Percentiles rank a stretch among this genome's conserved stretches.
Evolutionary conservation across 345 rosid species (phyloP).

Genomic region (Syzygium jambos): DNA sequence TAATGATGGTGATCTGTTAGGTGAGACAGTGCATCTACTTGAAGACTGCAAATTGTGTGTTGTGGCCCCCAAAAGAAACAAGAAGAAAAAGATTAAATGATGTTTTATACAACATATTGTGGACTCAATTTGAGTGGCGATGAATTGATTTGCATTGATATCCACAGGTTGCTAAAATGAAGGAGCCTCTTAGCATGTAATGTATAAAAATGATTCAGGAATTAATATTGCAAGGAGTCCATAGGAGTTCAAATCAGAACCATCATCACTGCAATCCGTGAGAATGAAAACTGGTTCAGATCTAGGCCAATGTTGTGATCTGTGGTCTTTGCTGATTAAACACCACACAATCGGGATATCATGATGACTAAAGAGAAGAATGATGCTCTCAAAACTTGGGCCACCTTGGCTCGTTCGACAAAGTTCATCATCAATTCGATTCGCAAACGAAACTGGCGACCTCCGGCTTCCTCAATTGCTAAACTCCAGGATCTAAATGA

Average conservation of each 20-base stretch:
- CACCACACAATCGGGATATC: background rate
- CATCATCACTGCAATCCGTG: background rate
- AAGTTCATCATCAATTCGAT: background rate
- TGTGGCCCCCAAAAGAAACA: background rate
- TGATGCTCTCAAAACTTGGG: background rate
- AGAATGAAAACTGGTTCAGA: background rate
- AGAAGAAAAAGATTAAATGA: background rate
- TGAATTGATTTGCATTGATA: background rate
- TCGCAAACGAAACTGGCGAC: background rate
- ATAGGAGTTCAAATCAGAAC: background rate
- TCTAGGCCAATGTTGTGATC: background rate
- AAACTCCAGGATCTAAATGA: background rate
- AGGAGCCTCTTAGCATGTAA: background rate
- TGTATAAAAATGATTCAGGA: background rate
- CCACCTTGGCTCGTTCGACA: background rate
- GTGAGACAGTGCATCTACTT: background rate
- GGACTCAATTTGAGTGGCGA: background rate
- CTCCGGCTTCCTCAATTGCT: background rate
- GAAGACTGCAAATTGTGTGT: background rate
- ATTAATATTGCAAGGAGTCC: background rate
- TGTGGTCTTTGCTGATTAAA: background rate
- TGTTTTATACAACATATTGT: background rate
- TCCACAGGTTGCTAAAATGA: background rate
- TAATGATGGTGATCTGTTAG: background rate
- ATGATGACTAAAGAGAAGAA: background rate